Base-by-base conservation (phyloP, 176 grass and related monocot genomes). In the Coix lacrymajobi region DNA sequence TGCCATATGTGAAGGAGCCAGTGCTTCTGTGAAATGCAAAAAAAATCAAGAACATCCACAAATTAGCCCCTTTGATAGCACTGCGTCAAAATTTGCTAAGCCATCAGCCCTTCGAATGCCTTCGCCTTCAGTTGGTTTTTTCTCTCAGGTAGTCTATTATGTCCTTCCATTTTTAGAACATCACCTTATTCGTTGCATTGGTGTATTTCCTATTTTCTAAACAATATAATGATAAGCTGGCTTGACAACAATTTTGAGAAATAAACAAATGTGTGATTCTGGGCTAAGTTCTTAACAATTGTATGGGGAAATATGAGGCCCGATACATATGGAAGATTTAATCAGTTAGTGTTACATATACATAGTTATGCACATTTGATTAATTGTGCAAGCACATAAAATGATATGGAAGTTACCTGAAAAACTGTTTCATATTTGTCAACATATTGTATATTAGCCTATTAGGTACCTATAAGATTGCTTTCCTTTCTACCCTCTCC, bases 51-150 rank as follows among this genome's bases (percentile, higher is more conserved):
- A 56, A 41, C 49, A 79, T 69, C 63, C 64, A 62, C 79, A 87
- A 87, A 87, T 62, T 67, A 87, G 58, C 81, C 68, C 61, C 15
- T 28, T 61, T 89, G 56, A 62, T 63, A 49, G 54, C 29, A 54
- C 75, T 90, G 36, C 81, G 65, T 67, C 81, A 66, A 63, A 29
- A 39, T 31, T 44, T 85, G 66, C 74, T 86, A 95, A 92, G 69
- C 96, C 89, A 75, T 98, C 96, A 81, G 89, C 62, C 49, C 93
- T 98, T 66, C 81, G 87, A 54, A 88, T 86, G 87, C 96, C 96
- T 85, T 95, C 96, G 72, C 89, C 93, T 39, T 95, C 93, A 33
- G 39, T 88, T 41, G 87, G 92, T 25, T 93, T 88, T 93, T 98
- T 98, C 62, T 19, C 79, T 61, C 87, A 91, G 92, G 96, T 97